Percentiles rank a stretch among this genome's conserved stretches.
Evolutionary conservation across 345 rosid species (phyloP).

Genomic region (Microcos paniculata): DNA sequence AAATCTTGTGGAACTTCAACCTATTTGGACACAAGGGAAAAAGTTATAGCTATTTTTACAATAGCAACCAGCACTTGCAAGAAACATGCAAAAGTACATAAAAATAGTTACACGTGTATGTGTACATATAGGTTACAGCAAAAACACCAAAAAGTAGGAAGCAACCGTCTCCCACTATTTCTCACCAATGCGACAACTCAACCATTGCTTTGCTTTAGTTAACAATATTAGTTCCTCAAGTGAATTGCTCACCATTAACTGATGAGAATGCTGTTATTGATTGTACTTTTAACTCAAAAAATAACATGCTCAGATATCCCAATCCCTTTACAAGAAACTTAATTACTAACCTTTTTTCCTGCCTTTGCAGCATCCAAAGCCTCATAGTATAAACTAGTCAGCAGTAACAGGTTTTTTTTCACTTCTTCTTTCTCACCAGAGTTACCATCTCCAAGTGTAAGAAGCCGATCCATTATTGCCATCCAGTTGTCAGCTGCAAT

Average conservation of each 20-base stretch:
- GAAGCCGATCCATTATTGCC: slow-evolving; percentile 70
- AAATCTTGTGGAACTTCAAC: slow-evolving; percentile 45
- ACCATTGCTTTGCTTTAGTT: background rate
- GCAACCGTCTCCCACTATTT: background rate
- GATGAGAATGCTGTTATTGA: background rate
- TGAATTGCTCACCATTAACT: background rate
- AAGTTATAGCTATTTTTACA: no score
- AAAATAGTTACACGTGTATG: no score
- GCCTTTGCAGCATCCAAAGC: slow-evolving; percentile 76
- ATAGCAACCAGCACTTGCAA: no score
- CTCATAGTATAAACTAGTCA: slow-evolving; percentile 67
- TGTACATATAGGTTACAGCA: background rate
- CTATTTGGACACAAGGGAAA: slow-evolving; percentile 24
- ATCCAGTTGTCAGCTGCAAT: slow-evolving; percentile 72
- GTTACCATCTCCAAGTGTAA: slow-evolving; percentile 39
- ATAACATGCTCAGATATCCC: background rate
- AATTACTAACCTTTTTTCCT: slow-evolving; percentile 41
- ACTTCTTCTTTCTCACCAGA: slow-evolving; percentile 36
- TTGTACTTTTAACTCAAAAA: background rate
- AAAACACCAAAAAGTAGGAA: background rate
- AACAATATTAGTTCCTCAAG: background rate
- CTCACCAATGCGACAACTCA: background rate
- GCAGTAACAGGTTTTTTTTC: slow-evolving; percentile 35
- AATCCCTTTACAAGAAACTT: background rate
- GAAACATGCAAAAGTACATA: no score